These are phyloP conservation scores for peach (Prunus persica) DNA, from an alignment of 306 rosid genomes.

Conservation along the genomic window Prunus_persica_NCBIv2 NC_034010.1:15886501-15887000, in stretches of 20 bases:
- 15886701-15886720: not conserved
- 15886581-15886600: slow-evolving; percentile 6
- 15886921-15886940: not conserved
- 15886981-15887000: too few species aligned
- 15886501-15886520: slow-evolving; percentile 13
- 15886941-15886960: not conserved
- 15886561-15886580: not conserved
- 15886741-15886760: not conserved
- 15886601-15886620: not conserved
- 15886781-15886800: not conserved
- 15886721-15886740: slow-evolving; percentile 1
- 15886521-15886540: not conserved
- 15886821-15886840: not conserved
- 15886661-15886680: not conserved
- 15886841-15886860: not conserved
- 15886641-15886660: not conserved
- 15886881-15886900: not conserved
- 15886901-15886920: not conserved
- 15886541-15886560: not conserved
- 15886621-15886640: not conserved
- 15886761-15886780: slow-evolving; percentile 9
- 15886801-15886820: not conserved
- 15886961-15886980: not conserved
- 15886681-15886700: not conserved
- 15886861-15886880: not conserved